Conservation (phyloP, 2,329 filamentous ascomycete genomes). For the Herpotrichia juniperi region DNA sequence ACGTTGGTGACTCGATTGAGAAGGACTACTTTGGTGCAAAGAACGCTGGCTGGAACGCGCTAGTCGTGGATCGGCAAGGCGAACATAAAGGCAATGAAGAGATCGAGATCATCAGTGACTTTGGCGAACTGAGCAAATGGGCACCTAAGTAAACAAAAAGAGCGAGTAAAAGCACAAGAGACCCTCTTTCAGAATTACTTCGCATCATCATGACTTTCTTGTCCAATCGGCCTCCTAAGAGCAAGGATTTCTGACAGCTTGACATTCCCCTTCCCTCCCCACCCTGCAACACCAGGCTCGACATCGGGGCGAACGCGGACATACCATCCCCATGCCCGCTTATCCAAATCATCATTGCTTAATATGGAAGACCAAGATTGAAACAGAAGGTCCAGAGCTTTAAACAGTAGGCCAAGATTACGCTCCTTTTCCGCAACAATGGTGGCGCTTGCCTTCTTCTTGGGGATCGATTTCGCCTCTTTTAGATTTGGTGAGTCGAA, state of each 20-base stretch:
- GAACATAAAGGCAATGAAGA: not conserved
- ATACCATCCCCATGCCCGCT: constrained; percentile 83
- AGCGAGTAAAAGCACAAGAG: not conserved
- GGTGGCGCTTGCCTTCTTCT: constrained; percentile 58
- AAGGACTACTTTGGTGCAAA: constrained; percentile 59
- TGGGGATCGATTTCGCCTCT: constrained; percentile 19
- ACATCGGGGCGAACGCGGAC: constrained; percentile 77
- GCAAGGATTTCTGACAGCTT: constrained; percentile 66
- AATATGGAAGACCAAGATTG: constrained; percentile 75
- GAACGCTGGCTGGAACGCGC: constrained; percentile 54
- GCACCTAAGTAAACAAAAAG: not conserved
- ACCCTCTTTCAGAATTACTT: not conserved
- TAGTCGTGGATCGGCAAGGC: constrained; percentile 49
- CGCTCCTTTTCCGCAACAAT: constrained; percentile 67
- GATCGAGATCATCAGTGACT: not conserved
- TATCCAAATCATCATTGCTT: constrained; percentile 70
- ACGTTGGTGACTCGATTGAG: constrained; percentile 61
- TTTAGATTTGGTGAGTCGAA: constrained; percentile 60
- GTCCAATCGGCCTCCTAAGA: constrained; percentile 23
- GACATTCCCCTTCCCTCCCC: constrained; percentile 80
- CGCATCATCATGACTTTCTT: not conserved
- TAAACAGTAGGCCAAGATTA: constrained; percentile 73
- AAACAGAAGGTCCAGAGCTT: constrained; percentile 73
- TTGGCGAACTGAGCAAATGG: not conserved
- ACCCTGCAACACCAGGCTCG: constrained; percentile 74